These are phyloP conservation scores for Aspergillus quadrilineatus DNA, from an alignment of 2,329 filamentous ascomycete genomes.

Conservation along the genomic window DNA sequence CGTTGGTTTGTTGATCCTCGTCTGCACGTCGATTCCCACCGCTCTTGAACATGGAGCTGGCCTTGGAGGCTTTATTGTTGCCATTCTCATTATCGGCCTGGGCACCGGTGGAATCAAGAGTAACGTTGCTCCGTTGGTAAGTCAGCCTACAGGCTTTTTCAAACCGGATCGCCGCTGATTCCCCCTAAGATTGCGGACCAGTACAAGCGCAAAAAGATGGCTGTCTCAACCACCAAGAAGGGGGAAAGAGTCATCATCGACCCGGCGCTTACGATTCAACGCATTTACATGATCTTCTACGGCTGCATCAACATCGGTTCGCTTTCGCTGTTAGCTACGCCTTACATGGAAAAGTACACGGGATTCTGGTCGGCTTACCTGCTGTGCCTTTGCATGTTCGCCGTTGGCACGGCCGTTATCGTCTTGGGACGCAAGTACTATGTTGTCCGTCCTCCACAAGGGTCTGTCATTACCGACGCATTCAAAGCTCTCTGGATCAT, in stretches of 20 bases:
- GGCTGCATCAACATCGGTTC: slow-evolving; percentile 72
- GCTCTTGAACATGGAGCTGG: slow-evolving; percentile 52
- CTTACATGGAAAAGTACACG: slow-evolving; percentile 65
- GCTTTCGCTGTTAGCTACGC: slow-evolving; percentile 65
- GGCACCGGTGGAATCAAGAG: slow-evolving; percentile 70
- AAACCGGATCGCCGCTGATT: too few species aligned
- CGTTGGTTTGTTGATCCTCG: slow-evolving; percentile 55
- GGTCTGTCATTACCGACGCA: slow-evolving; percentile 64
- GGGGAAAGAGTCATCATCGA: slow-evolving; percentile 65
- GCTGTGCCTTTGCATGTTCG: slow-evolving; percentile 64
- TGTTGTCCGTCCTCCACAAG: slow-evolving; percentile 55
- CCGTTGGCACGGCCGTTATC: slow-evolving; percentile 58
- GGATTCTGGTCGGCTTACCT: slow-evolving; percentile 68
- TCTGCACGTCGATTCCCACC: slow-evolving; percentile 54
- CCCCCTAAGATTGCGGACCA: slow-evolving; percentile 61
- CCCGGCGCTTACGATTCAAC: slow-evolving; percentile 63
- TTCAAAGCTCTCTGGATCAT: slow-evolving; percentile 63
- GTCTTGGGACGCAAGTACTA: slow-evolving; percentile 47
- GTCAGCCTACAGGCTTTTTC: too few species aligned
- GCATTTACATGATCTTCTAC: slow-evolving; percentile 75
- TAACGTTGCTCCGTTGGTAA: slow-evolving; percentile 50
- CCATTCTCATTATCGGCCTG: slow-evolving; percentile 63
- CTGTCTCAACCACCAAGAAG: slow-evolving; percentile 41
- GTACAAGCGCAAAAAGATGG: slow-evolving; percentile 59
- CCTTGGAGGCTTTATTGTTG: slow-evolving; percentile 55